These are phyloP conservation scores for carrot (Daucus carota) DNA, from an alignment of 129 eudicot species.

Conservation along the genomic window DH1_v3.0 NC_030381.2:42355001-42355500, in stretches of 20 bases:
- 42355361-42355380: not conserved
- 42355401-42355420: too few relatives aligned
- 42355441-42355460: too few relatives aligned
- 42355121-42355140: not conserved
- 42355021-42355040: too few relatives aligned
- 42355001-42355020: too few relatives aligned
- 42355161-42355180: conserved; percentile 3
- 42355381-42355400: not conserved
- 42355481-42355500: too few relatives aligned
- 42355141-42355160: not conserved
- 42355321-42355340: not conserved
- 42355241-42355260: not conserved
- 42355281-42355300: not conserved
- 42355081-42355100: too few relatives aligned
- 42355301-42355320: not conserved
- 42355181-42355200: not conserved
- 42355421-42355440: too few relatives aligned
- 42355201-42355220: not conserved
- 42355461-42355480: too few relatives aligned
- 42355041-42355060: too few relatives aligned
- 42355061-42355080: too few relatives aligned
- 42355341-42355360: not conserved
- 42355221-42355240: not conserved
- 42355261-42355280: not conserved
- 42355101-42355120: not conserved